These are phyloP conservation scores for Boletus sp. DNA, from an alignment of 768 basidiomycete species.

Conservation along the genomic window DNA sequence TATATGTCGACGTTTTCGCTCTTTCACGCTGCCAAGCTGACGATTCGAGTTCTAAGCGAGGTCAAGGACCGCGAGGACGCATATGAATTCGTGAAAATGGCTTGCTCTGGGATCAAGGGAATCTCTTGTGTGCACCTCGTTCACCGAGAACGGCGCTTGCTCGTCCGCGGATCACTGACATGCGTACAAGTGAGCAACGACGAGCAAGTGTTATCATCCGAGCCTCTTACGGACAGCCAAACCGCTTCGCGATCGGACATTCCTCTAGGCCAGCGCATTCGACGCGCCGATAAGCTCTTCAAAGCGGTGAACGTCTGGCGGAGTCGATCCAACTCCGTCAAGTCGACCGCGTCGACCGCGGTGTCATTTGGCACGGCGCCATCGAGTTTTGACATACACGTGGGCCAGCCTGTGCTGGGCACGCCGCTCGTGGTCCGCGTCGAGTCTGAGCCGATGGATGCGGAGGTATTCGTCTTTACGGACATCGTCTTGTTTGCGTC, in stretches of 20 bases:
- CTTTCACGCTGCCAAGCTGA: slow-evolving; percentile 62
- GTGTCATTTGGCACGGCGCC: slow-evolving; percentile 29
- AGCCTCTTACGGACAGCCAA: not conserved
- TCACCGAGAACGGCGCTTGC: slow-evolving; percentile 67
- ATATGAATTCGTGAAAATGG: slow-evolving; percentile 66
- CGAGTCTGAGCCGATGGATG: slow-evolving; percentile 24
- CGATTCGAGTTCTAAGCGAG: slow-evolving; percentile 76
- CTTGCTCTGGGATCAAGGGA: slow-evolving; percentile 58
- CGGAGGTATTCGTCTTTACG: slow-evolving; percentile 56
- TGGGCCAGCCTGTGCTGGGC: not conserved
- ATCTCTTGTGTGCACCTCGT: slow-evolving; percentile 54
- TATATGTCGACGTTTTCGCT: slow-evolving; percentile 65
- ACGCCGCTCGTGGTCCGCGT: slow-evolving; percentile 24
- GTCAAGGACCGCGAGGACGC: slow-evolving; percentile 86
- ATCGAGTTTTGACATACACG: slow-evolving; percentile 27
- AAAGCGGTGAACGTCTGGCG: slow-evolving; percentile 48
- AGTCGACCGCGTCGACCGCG: slow-evolving; percentile 24
- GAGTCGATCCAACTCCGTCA: slow-evolving; percentile 40
- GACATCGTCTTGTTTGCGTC: slow-evolving; percentile 64
- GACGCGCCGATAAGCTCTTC: slow-evolving; percentile 29
- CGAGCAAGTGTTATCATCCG: slow-evolving; percentile 4
- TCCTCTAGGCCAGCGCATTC: not conserved
- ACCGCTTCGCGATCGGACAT: not conserved
- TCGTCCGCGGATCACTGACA: slow-evolving; percentile 60
- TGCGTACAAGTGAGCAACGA: slow-evolving; percentile 41